These are phyloP conservation scores for Balakata baccata DNA, from an alignment of 345 rosid species.

Conservation along the genomic window DNA sequence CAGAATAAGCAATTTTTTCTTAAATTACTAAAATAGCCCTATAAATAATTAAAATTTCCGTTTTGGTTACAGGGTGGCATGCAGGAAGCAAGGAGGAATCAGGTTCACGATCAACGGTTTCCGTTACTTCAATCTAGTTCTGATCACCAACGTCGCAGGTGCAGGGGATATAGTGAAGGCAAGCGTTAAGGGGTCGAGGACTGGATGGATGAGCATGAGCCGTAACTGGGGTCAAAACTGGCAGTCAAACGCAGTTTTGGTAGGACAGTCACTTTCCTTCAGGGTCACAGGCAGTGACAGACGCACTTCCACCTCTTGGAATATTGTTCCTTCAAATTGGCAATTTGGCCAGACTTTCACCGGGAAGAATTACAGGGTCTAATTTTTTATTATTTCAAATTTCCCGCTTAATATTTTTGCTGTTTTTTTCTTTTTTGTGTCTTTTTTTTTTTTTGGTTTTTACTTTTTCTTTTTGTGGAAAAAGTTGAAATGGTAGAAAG, in stretches of 20 bases:
- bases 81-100: constrained; percentile 59
- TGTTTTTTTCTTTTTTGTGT: background rate
- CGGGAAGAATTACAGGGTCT: constrained; percentile 70
- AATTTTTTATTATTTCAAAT: background rate
- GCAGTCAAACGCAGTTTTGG: constrained; percentile 55
- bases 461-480: background rate
- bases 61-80: constrained; percentile 39
- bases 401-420: constrained; percentile 6
- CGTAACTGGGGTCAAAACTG: constrained; percentile 78
- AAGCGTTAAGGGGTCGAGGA: constrained; percentile 57
- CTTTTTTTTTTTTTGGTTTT: background rate
- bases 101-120: constrained; percentile 63
- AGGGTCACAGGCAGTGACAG: constrained; percentile 69
- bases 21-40: background rate
- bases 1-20: background rate
- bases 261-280: constrained; percentile 68
- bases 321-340: constrained; percentile 62
- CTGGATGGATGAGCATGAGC: constrained; percentile 56
- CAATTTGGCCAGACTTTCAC: constrained; percentile 74
- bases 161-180: constrained; percentile 56
- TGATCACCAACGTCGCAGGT: constrained; percentile 70
- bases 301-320: constrained; percentile 70
- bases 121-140: constrained; percentile 56
- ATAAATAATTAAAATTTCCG: background rate
- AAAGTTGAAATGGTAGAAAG: background rate